These are phyloP conservation scores for Mortierella sp. DNA, from an alignment of 371 early-diverging fungal species.

Conservation along the genomic window DNA sequence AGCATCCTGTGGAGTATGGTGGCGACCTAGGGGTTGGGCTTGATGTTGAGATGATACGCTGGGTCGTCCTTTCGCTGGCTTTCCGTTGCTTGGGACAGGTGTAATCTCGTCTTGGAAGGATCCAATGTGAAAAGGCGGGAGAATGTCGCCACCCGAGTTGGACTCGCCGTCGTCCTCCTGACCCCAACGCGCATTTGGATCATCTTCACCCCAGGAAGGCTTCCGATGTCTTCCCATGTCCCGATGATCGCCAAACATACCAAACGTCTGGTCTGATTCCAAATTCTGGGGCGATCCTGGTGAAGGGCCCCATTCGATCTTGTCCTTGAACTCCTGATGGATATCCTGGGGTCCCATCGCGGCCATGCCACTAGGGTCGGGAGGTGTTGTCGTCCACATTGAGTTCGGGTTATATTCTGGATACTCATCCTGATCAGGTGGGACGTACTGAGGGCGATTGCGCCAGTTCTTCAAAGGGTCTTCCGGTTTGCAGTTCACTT, in stretches of 20 bases:
- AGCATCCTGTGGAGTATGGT: constrained; percentile 44
- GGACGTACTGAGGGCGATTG: constrained; percentile 26
- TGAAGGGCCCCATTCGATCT: constrained; percentile 37
- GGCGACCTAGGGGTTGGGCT: constrained; percentile 18
- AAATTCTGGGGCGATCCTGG: constrained; percentile 12
- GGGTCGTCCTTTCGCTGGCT: background rate
- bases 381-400: constrained; percentile 50
- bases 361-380: constrained; percentile 13
- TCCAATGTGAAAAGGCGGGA: constrained; percentile 25
- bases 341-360: constrained; percentile 15
- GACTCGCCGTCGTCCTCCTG: constrained; percentile 17
- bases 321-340: constrained; percentile 35
- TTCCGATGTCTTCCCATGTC: constrained; percentile 23
- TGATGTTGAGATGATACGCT: background rate
- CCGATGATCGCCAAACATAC: constrained; percentile 17
- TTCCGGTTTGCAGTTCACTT: constrained; percentile 21
- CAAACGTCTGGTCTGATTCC: constrained; percentile 16
- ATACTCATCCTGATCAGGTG: constrained; percentile 15
- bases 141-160: background rate
- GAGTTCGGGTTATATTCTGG: constrained; percentile 36
- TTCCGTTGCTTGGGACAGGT: background rate
- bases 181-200: constrained; percentile 32
- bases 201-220: constrained; percentile 47
- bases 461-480: constrained; percentile 42
- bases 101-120: constrained; percentile 29